Evolutionary conservation across 2,329 filamentous ascomycete species (phyloP).

Genomic region (Monosporascus sp.): DNA sequence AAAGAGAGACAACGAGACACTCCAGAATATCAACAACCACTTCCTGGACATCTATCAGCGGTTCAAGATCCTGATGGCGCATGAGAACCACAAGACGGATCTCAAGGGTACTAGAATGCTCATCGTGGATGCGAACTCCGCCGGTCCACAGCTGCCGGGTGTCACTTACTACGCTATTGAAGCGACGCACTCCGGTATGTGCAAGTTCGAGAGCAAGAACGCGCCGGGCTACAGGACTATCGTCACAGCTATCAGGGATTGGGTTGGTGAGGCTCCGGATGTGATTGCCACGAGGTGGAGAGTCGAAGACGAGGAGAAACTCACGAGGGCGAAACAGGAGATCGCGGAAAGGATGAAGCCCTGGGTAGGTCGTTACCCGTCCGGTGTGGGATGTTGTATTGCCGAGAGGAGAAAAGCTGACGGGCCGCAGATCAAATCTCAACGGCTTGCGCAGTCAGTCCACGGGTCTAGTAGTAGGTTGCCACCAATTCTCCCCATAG

Average conservation of each 20-base stretch:
- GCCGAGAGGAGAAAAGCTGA: neutral
- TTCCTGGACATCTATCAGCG: constrained; percentile 67
- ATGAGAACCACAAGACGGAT: constrained; percentile 68
- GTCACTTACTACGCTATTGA: constrained; percentile 64
- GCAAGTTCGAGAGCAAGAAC: constrained; percentile 44
- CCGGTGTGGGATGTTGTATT: neutral
- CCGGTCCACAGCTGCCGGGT: constrained; percentile 62
- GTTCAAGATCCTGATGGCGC: constrained; percentile 71
- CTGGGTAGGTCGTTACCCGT: constrained; percentile 26
- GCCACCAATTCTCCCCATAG: constrained; percentile 18
- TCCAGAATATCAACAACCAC: constrained; percentile 67
- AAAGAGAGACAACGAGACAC: constrained; percentile 67
- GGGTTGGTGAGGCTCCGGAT: constrained; percentile 47
- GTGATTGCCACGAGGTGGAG: constrained; percentile 54
- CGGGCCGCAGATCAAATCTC: constrained; percentile 21
- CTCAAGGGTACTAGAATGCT: constrained; percentile 56
- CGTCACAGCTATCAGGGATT: constrained; percentile 43
- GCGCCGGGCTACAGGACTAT: constrained; percentile 59
- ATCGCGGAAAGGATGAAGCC: constrained; percentile 39
- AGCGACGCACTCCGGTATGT: constrained; percentile 35
- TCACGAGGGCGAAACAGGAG: constrained; percentile 37
- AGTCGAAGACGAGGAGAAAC: constrained; percentile 50
- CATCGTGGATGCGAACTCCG: constrained; percentile 66
- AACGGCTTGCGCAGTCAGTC: constrained; percentile 17
- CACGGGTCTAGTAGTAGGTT: constrained; percentile 24